Percentiles rank a stretch among this genome's conserved stretches.
These are phyloP conservation scores for Calonectria pseudoreteaudii DNA, from an alignment of 2,329 filamentous ascomycete species.

Conservation along the genomic window DNA sequence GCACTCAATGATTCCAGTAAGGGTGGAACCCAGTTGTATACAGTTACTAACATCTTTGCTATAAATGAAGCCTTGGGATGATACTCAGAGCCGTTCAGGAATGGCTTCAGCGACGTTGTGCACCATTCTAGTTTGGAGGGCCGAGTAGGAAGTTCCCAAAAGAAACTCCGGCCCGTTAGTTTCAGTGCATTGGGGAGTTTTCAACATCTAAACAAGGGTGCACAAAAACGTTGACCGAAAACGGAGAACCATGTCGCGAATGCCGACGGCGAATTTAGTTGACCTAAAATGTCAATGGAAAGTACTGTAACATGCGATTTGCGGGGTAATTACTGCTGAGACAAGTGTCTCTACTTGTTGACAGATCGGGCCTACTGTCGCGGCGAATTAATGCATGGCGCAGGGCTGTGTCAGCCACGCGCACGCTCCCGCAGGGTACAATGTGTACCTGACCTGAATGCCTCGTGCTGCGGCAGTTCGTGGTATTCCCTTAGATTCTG, in stretches of 20 bases:
- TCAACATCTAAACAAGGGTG: too few species aligned
- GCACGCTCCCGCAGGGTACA: background rate
- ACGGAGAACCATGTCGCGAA: background rate
- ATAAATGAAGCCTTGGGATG: rapidly evolving
- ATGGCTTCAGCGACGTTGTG: background rate
- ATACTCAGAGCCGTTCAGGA: background rate
- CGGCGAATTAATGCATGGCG: background rate
- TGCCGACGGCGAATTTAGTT: background rate
- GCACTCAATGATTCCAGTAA: background rate
- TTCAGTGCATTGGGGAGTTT: background rate
- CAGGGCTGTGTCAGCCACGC: background rate
- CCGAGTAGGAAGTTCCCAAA: background rate
- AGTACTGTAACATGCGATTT: background rate
- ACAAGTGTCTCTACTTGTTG: background rate
- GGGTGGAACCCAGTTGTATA: background rate
- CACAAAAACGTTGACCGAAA: background rate
- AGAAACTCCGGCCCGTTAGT: background rate
- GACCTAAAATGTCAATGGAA: background rate
- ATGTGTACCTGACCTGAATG: background rate
- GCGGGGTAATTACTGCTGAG: background rate
- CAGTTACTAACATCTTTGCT: rapidly evolving
- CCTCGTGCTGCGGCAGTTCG: background rate
- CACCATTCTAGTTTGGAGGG: background rate
- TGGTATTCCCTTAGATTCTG: background rate
- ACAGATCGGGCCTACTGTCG: background rate